Base-by-base conservation (phyloP, 352 stramenopile genomes). In the Ochromonadaceae sp. region DNA sequence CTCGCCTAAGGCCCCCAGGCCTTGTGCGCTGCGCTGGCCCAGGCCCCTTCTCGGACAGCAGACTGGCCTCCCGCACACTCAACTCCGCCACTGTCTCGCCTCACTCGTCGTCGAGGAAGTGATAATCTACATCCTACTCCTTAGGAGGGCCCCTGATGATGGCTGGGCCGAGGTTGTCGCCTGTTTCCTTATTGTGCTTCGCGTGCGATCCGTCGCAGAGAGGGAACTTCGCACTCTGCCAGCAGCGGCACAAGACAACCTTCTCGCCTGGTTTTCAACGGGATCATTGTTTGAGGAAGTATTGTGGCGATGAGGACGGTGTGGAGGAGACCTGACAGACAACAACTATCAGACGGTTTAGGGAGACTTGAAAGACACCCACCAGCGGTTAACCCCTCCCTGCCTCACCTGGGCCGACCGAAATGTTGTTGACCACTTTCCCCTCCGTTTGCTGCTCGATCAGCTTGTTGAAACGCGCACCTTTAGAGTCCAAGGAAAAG, bases 181-280 rank as follows among this genome's bases (percentile, higher is more conserved):
- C 73, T 0, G 73, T 79, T 26, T 69, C 73, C 60, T 78, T 67
- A 63, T 79, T 79, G 61, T 78, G 71, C 41, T 79, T 74, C 30
- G 66, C 40, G 66, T 79, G 73, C 15, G 35, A 46, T 35, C 73
- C 73, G 49, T 79, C 70, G 38, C 73, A 79, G 20, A 75, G 47
- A 10, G 73, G 73, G 35, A 80, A 79, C 26, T 70, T 73, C 0
- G 25, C 43, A 22, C 40, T 70, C 17, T 53, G 25, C 68, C 68
- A 73, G 59, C 68, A 73, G 34, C 68, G 67, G 59, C 68, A 73
- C 30, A 59, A 67, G 7, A 74, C 66, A 36, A 14, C 22, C 41
- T 72, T 71, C 14, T 60, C 49, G n/a, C 42, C 53, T 43, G 41
- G 9, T 36, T 59, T 34, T 3, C n/a, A n/a, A n/a, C n/a, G n/a